Evolutionary conservation across 2,329 filamentous ascomycete genomes (phyloP).

Genomic region (Graphilbum ipis-grandicollis): DNA sequence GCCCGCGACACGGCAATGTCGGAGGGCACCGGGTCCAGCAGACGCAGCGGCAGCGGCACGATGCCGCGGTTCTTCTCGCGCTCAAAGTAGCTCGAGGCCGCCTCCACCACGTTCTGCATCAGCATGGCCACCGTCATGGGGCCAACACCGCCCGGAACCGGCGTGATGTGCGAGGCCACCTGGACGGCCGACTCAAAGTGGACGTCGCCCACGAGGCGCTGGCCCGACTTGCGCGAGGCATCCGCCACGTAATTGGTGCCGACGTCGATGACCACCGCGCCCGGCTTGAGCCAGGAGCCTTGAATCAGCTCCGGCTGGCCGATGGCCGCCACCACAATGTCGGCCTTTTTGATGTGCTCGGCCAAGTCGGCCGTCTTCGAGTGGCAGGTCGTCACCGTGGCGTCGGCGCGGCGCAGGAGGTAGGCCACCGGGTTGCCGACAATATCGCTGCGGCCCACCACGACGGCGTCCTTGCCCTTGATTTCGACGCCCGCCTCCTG

Average conservation of each 20-base stretch:
- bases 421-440: conserved; percentile 96
- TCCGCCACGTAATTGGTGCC: conserved; percentile 94
- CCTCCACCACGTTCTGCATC: conserved; percentile 83
- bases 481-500: conserved; percentile 69
- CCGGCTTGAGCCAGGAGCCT: conserved; percentile 89
- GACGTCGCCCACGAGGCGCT: conserved; percentile 86
- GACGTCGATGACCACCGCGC: conserved; percentile 91
- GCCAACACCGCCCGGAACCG: conserved; percentile 89
- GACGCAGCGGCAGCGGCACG: conserved; percentile 65
- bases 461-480: conserved; percentile 82
- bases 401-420: conserved; percentile 84
- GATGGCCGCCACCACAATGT: conserved; percentile 84
- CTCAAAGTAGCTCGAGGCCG: conserved; percentile 67
- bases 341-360: conserved; percentile 62
- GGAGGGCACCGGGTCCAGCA: conserved; percentile 71
- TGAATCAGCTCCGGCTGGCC: conserved; percentile 77
- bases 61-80: conserved; percentile 66
- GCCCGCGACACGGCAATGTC: conserved; percentile 84
- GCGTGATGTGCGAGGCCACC: conserved; percentile 85
- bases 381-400: conserved; percentile 92
- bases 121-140: conserved; percentile 99
- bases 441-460: conserved; percentile 89
- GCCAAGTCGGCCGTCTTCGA: conserved; percentile 64
- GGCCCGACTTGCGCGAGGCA: conserved; percentile 74
- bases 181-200: conserved; percentile 73